These are phyloP conservation scores for Rhodomyrtus psidioides DNA, from an alignment of 441 rosid genomes.

Conservation along the genomic window DNA sequence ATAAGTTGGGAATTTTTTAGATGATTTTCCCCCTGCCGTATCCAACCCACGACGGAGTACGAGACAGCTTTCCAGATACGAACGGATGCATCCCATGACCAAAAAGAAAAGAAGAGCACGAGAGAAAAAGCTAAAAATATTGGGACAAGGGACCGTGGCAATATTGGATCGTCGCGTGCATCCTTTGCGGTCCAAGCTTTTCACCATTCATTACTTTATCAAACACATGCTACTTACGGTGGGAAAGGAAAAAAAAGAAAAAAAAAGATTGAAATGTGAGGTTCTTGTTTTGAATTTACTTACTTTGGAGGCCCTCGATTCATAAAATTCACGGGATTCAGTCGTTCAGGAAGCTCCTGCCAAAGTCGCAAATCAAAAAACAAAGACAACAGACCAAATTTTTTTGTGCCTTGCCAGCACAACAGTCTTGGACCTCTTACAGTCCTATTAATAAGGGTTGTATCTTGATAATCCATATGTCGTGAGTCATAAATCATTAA, in stretches of 20 bases:
- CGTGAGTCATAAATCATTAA: too few relatives aligned
- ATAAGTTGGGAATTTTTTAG: too few relatives aligned
- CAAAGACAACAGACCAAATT: background rate
- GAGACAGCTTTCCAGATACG: background rate
- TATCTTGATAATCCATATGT: accelerated
- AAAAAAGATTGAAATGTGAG: background rate
- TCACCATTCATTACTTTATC: background rate
- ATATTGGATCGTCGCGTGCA: background rate
- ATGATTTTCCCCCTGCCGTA: background rate
- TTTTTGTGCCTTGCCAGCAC: too few relatives aligned
- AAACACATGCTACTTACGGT: background rate
- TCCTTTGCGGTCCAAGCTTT: background rate
- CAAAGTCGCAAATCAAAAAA: background rate
- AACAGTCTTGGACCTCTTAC: too few relatives aligned
- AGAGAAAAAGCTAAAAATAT: background rate
- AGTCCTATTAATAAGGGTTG: too few relatives aligned
- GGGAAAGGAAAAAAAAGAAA: background rate
- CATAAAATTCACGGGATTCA: background rate
- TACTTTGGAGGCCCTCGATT: background rate
- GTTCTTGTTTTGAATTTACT: background rate
- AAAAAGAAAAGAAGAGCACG: background rate
- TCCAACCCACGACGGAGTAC: background rate
- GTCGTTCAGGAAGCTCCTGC: background rate
- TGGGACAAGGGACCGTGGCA: background rate
- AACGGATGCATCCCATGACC: background rate